These are phyloP conservation scores for Rhodamnia argentea DNA, from an alignment of 345 rosid genomes.

Conservation along the genomic window DNA sequence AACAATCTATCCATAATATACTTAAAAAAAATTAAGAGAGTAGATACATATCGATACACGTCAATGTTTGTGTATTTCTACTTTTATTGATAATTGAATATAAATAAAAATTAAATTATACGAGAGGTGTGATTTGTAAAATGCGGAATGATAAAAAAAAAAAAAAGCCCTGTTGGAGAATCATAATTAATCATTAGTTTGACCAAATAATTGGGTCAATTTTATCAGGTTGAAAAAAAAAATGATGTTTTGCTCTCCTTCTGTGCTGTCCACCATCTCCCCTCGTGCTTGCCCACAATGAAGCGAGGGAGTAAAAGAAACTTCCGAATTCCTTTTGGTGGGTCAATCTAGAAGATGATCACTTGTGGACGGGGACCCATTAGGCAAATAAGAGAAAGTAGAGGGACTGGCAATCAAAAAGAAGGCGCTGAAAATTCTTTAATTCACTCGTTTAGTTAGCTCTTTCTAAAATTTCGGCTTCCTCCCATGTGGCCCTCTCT, in stretches of 20 bases:
- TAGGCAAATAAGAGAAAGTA: not conserved
- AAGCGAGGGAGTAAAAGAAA: not conserved
- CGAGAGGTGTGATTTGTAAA: not conserved
- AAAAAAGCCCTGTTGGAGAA: not conserved
- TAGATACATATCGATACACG: accelerated
- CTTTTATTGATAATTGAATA: no score
- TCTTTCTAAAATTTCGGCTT: constrained; percentile 3
- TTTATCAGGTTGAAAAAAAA: not conserved
- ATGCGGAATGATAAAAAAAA: not conserved
- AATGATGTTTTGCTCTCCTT: not conserved
- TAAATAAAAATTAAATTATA: not conserved
- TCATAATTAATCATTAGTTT: not conserved
- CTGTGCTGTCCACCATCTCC: not conserved
- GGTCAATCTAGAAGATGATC: not conserved
- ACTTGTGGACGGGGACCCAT: not conserved
- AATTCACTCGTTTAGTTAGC: not conserved
- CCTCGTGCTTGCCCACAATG: not conserved
- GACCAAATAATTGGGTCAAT: not conserved
- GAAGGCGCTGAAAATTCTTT: not conserved
- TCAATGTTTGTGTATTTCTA: not conserved
- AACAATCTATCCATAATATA: not conserved
- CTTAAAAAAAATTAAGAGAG: no score
- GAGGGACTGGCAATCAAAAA: not conserved
- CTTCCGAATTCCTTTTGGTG: not conserved
- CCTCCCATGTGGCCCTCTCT: not conserved